Evolutionary conservation across 1,284 basidiomycete genomes (phyloP).

Genomic region (Ceratobasidium sp.): DNA sequence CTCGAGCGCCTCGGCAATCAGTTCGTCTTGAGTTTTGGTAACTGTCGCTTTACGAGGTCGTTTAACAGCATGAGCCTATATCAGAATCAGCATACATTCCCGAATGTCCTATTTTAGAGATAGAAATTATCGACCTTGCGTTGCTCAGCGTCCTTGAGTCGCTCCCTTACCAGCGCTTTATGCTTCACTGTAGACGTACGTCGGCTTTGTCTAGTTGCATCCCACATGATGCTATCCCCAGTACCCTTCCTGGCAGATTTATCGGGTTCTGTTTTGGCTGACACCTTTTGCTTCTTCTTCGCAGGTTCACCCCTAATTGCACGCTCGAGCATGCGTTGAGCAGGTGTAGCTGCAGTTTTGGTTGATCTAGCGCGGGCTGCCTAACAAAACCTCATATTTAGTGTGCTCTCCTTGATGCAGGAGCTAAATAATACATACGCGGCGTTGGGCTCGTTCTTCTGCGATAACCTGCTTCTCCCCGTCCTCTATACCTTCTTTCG

Average conservation of each 20-base stretch:
- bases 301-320: slow-evolving; percentile 47
- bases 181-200: slow-evolving; percentile 28
- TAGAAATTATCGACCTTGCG: slow-evolving; percentile 58
- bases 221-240: slow-evolving; percentile 43
- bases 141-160: slow-evolving; percentile 63
- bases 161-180: slow-evolving; percentile 26
- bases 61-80: slow-evolving; percentile 66
- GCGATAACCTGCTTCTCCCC: slow-evolving; percentile 64
- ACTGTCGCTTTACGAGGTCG: slow-evolving; percentile 61
- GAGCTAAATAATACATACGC: slow-evolving; percentile 57
- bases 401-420: neutral
- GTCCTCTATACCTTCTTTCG: slow-evolving; percentile 59
- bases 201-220: slow-evolving; percentile 26
- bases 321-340: neutral
- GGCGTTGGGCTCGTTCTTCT: slow-evolving; percentile 62
- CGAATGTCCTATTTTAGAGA: neutral
- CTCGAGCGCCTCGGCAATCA: slow-evolving; percentile 81
- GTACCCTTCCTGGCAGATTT: slow-evolving; percentile 56
- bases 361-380: slow-evolving; percentile 64
- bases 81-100: slow-evolving; percentile 7
- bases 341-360: slow-evolving; percentile 62
- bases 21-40: slow-evolving; percentile 74
- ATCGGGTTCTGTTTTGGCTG: slow-evolving; percentile 47
- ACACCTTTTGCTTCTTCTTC: slow-evolving; percentile 46
- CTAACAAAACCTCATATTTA: slow-evolving; percentile 50